These are phyloP conservation scores for Yamadazyma spencermartinsiae DNA, from an alignment of 1,139 yeast genomes.

Conservation along the genomic window DNA sequence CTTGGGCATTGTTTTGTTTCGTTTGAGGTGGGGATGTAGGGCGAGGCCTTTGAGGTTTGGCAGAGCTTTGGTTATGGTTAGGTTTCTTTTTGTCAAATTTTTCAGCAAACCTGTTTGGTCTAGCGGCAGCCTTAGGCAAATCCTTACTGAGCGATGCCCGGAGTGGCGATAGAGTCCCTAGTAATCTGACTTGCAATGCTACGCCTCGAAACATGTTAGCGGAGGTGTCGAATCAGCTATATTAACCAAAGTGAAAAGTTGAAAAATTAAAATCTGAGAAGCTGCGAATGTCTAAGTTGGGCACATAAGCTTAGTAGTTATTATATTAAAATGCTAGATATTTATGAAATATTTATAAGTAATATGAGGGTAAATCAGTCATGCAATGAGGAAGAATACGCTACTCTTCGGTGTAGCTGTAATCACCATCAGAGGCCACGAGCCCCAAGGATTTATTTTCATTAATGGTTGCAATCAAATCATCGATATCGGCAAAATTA, in stretches of 20 bases:
- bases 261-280: no score
- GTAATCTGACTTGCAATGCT: neutral
- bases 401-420: conserved; percentile 21
- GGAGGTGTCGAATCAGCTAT: neutral
- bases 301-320: neutral
- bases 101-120: conserved; percentile 31
- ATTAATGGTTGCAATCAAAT: conserved; percentile 52
- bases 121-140: conserved; percentile 15
- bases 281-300: no score
- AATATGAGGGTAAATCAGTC: neutral
- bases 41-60: conserved; percentile 1
- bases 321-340: conserved; percentile 1
- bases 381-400: neutral
- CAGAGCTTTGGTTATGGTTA: conserved; percentile 1
- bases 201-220: neutral
- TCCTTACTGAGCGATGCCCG: neutral
- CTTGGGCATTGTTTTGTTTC: neutral
- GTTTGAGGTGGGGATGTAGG: neutral
- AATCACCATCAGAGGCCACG: conserved; percentile 48
- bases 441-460: conserved; percentile 44
- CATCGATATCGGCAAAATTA: conserved; percentile 79
- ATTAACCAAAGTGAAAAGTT: no score
- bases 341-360: neutral
- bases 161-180: neutral
- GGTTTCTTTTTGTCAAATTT: conserved; percentile 13